Percentiles rank a stretch among this genome's conserved stretches.
Conservation (phyloP, 1,284 basidiomycete genomes). For the Porodaedalea pini region DNA sequence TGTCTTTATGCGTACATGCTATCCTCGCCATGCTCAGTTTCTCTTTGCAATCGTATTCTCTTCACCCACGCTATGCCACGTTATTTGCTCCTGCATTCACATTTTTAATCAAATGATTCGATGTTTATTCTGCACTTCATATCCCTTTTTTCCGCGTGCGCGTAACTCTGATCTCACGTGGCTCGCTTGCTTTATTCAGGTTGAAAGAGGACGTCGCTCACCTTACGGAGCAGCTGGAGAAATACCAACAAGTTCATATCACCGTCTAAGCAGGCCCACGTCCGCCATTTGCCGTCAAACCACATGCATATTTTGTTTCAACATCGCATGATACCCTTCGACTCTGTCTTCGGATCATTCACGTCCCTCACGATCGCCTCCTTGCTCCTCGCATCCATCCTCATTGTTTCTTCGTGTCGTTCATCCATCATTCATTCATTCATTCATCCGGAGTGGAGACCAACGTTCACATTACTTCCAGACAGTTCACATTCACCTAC, state of each 20-base stretch:
- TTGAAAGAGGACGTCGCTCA: slow-evolving; percentile 61
- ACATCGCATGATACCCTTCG: not conserved
- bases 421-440: not conserved
- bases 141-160: slow-evolving; percentile 17
- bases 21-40: not conserved
- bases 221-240: slow-evolving; percentile 39
- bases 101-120: slow-evolving; percentile 8
- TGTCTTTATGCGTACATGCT: too few relatives aligned
- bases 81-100: not conserved
- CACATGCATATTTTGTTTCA: slow-evolving; percentile 14
- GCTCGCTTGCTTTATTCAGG: slow-evolving; percentile 36
- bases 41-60: not conserved
- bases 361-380: not conserved
- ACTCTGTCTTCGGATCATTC: slow-evolving; percentile 1
- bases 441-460: not conserved
- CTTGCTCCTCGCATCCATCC: not conserved
- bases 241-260: slow-evolving; percentile 28
- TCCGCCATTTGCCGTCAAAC: slow-evolving; percentile 25
- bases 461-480: not conserved
- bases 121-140: slow-evolving; percentile 25
- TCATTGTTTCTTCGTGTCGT: slow-evolving; percentile 15
- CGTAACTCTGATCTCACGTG: slow-evolving; percentile 23
- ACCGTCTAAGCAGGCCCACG: slow-evolving; percentile 3
- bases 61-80: too few relatives aligned
- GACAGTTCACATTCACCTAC: not conserved